Percentiles rank a stretch among this genome's conserved stretches.
Evolutionary conservation across 192 early-diverging fungal species (phyloP).

Genomic region (Entrophospora sp.): DNA sequence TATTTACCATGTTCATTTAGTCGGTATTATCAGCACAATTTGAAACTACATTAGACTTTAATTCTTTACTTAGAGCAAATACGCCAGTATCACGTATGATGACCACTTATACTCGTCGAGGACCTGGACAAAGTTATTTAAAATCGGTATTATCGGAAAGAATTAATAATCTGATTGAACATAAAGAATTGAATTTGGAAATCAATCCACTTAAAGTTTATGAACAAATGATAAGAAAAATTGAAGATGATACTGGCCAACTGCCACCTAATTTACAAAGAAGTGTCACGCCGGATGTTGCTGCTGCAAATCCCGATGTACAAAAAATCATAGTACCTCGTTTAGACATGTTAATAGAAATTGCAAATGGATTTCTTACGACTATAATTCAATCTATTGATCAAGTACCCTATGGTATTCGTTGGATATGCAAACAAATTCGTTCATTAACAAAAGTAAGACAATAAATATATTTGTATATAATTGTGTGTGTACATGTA

Average conservation of each 20-base stretch:
- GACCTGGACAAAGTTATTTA: constrained; percentile 87
- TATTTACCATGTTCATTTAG: constrained; percentile 28
- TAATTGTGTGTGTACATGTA: neutral
- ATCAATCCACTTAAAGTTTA: constrained; percentile 92
- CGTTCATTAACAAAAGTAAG: constrained; percentile 70
- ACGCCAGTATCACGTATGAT: constrained; percentile 97
- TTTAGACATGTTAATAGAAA: constrained; percentile 73
- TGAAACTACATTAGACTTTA: constrained; percentile 83
- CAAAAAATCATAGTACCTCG: constrained; percentile 78
- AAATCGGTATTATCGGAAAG: constrained; percentile 75
- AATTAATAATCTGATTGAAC: constrained; percentile 72
- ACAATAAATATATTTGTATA: constrained; percentile 17
- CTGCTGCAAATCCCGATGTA: constrained; percentile 73
- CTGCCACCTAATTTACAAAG: constrained; percentile 57
- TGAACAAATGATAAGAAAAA: constrained; percentile 72
- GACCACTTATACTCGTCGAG: constrained; percentile 92
- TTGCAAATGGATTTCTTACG: constrained; percentile 74
- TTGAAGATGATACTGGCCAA: constrained; percentile 54
- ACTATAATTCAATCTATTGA: constrained; percentile 78
- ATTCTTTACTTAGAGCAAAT: constrained; percentile 84
- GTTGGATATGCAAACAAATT: constrained; percentile 99
- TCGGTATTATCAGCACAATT: constrained; percentile 88
- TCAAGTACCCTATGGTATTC: constrained; percentile 89
- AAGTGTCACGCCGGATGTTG: constrained; percentile 74
- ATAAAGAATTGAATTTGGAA: constrained; percentile 80